A percentile compares a stretch with the other conserved stretches of the same genome.
Conservation (phyloP, 2,329 filamentous ascomycete species). For the Leptosphaerulina australis region DNA sequence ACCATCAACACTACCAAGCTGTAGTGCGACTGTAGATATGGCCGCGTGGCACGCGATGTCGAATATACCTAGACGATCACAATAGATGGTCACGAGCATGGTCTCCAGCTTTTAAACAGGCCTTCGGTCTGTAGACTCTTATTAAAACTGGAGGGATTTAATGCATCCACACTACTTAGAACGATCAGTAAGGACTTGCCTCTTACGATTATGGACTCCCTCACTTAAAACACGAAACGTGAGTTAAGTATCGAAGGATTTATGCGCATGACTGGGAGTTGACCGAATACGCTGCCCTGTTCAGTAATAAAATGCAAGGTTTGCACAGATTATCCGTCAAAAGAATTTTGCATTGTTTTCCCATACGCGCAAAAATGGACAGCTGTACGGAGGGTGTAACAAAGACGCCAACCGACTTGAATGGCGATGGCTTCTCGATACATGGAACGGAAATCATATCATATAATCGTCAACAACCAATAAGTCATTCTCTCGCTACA, state of each 20-base stretch:
- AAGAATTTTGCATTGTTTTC: too few species aligned
- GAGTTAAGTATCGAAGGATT: background rate
- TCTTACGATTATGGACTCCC: background rate
- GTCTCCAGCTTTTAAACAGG: background rate
- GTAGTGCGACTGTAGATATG: background rate
- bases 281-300: too few species aligned
- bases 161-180: background rate
- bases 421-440: background rate
- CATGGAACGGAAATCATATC: too few species aligned
- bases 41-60: background rate
- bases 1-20: slow-evolving; percentile 1
- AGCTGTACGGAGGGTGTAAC: too few species aligned
- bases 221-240: slow-evolving; percentile 1
- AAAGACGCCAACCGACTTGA: too few species aligned
- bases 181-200: background rate
- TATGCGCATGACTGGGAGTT: too few species aligned
- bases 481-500: too few species aligned
- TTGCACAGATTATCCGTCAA: too few species aligned
- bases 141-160: background rate
- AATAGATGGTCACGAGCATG: background rate
- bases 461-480: too few species aligned
- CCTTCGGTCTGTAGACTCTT: background rate
- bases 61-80: background rate
- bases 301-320: too few species aligned
- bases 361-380: too few species aligned